These are phyloP conservation scores for Dictyostelium capitatum DNA, from an alignment of 78 protist genomes.

Conservation along the genomic window DNA sequence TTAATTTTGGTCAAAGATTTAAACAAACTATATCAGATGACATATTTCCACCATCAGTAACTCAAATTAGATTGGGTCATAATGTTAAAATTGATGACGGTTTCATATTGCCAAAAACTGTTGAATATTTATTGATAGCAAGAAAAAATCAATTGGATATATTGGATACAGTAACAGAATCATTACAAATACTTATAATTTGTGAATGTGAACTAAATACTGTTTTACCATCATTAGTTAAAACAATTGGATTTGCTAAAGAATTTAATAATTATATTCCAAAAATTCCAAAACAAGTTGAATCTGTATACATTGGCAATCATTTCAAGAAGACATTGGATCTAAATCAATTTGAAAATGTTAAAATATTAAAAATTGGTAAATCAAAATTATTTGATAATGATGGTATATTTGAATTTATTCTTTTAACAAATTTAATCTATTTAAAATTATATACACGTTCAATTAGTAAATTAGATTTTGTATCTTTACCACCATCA, in stretches of 20 bases:
- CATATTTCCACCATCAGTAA: not conserved
- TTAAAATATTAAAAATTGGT: not conserved
- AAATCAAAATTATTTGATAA: not conserved
- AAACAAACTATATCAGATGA: not conserved
- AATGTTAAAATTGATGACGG: not conserved
- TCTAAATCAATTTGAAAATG: not conserved
- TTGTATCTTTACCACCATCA: no score
- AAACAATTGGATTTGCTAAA: not conserved
- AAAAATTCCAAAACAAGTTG: not conserved
- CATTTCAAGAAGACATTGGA: not conserved
- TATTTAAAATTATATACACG: no score
- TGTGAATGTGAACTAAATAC: no score
- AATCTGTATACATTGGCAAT: not conserved
- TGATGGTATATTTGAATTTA: no score
- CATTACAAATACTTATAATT: no score
- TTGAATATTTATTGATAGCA: not conserved
- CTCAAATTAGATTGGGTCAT: not conserved
- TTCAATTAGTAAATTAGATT: no score
- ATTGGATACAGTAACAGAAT: not conserved
- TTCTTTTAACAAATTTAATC: no score
- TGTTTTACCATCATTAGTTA: not conserved
- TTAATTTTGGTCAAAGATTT: not conserved
- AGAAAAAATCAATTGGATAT: not conserved
- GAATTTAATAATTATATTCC: not conserved
- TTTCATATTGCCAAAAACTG: not conserved